Conservation (phyloP, 345 rosid genomes). For the Psidium guajava region DNA sequence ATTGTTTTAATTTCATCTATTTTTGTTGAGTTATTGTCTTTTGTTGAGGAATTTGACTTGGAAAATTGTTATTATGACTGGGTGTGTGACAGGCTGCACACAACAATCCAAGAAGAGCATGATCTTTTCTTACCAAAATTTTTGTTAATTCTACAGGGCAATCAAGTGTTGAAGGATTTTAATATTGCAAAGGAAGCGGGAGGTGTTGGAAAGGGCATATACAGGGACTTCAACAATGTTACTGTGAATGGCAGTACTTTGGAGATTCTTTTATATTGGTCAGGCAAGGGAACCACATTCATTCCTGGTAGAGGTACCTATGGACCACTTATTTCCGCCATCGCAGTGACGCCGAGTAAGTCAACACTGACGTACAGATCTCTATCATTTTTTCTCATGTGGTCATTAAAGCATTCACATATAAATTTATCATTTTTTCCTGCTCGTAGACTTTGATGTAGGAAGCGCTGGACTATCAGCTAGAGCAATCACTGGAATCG, state of each 20-base stretch:
- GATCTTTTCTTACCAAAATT: background rate
- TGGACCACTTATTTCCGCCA: constrained; percentile 89
- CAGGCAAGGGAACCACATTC: constrained; percentile 67
- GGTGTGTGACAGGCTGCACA: background rate
- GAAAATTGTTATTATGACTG: background rate
- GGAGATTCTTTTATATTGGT: constrained; percentile 71
- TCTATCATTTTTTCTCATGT: background rate
- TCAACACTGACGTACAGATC: background rate
- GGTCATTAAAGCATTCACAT: background rate
- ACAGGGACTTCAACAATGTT: constrained; percentile 13
- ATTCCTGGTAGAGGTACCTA: constrained; percentile 59
- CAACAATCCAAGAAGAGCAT: background rate
- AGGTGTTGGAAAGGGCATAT: constrained; percentile 42
- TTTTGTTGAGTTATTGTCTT: background rate
- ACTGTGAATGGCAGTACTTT: constrained; percentile 50
- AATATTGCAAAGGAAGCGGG: constrained; percentile 66
- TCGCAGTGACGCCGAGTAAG: constrained; percentile 69
- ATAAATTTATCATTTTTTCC: background rate
- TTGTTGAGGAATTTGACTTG: background rate
- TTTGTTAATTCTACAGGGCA: constrained; percentile 35
- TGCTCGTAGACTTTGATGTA: constrained; percentile 49
- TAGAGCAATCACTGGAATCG: constrained; percentile 63
- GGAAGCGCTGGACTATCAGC: constrained; percentile 40
- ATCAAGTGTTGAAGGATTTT: constrained; percentile 34
- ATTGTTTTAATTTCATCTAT: background rate